These are phyloP conservation scores for Musa schizocarpa DNA, from an alignment of 176 grass and related monocot genomes.

Conservation along the genomic window DNA sequence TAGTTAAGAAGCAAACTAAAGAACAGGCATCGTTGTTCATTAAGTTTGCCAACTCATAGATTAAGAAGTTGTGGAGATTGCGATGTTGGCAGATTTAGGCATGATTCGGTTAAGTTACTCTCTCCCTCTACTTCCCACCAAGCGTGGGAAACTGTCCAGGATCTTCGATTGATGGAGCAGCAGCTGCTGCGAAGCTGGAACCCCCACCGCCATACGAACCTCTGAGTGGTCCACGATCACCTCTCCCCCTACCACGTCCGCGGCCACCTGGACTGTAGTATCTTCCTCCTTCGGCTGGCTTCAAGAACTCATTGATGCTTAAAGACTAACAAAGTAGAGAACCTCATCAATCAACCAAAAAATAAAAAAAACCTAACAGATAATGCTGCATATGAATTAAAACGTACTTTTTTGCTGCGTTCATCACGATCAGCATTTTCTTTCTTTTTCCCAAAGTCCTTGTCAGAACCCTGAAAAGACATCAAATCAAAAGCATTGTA, in stretches of 20 bases:
- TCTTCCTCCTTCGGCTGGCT: slow-evolving; percentile 52
- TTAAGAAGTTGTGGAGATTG: no score
- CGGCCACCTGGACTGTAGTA: slow-evolving; percentile 39
- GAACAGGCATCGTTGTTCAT: no score
- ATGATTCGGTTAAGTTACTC: slow-evolving; percentile 6
- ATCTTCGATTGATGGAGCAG: slow-evolving; percentile 5
- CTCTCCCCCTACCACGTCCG: slow-evolving; percentile 50
- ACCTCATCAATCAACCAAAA: background rate
- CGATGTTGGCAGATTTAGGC: no score
- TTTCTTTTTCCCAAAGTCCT: slow-evolving; percentile 62
- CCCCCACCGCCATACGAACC: slow-evolving; percentile 17
- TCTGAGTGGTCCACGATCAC: slow-evolving; percentile 30
- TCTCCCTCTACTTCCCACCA: slow-evolving; percentile 24
- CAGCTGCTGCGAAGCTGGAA: slow-evolving; percentile 12
- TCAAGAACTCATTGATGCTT: slow-evolving; percentile 80
- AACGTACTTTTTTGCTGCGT: slow-evolving; percentile 42
- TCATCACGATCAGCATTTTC: slow-evolving; percentile 50
- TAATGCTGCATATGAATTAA: background rate
- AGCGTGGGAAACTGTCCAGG: slow-evolving; percentile 34
- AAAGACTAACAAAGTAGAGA: slow-evolving; percentile 30
- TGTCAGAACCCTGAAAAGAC: slow-evolving; percentile 51
- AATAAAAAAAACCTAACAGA: background rate
- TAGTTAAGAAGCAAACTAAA: no score
- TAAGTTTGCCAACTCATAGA: no score
- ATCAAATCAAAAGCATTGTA: background rate